Evolutionary conservation across 495 filamentous ascomycete genomes (phyloP), one percentile per base, ranked within the genome.

Genomic region (Margaritispora aquatica): DNA sequence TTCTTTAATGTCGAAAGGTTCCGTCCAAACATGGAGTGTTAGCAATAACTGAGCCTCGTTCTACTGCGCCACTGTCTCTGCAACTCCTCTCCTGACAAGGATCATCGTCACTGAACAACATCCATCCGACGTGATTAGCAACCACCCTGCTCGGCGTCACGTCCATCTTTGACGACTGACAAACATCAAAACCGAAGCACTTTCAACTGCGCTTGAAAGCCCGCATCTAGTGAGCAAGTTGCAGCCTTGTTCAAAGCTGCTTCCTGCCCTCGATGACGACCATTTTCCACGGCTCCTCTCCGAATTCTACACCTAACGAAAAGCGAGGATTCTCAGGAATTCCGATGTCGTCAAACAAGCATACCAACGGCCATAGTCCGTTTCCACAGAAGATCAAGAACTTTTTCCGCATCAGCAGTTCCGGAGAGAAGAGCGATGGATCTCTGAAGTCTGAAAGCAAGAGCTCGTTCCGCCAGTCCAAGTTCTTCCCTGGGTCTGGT

Each of bases 321-420:
- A 69, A 69, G 55, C 59, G 67, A 11, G 58, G 55, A 53, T 65
- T 66, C 61, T 57, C 67, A 3, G 62, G 62, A 49, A 34, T 65
- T 57, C 61, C 62, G 10, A 65, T 65, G 60, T 57, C 67, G 24
- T 60, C 63, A 15, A 61, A 51, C 54, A 69, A 69, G 54, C 57
- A 75, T 63, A 20, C 54, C 55, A 67, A 67, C 27, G 76, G 73
- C 69, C 71, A 75, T 51, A 70, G 74, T 55, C 64, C 63, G 15
- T 84, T 96, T 66, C 90, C 87, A 31, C 88, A 92, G 69, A 92
- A 87, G 71, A 83, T 98, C 72, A 95, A 88, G 82, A 96, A 93
- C 71, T 97, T 97, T 78, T 98, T 98, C 78, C 90, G 94, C 67
- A 96, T 97, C 76, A 96, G 88, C 72, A 88, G 78, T 66, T 82